Evolutionary conservation across 306 rosid species (phyloP).

Genomic region (Lathyrus tuberosus): DNA sequence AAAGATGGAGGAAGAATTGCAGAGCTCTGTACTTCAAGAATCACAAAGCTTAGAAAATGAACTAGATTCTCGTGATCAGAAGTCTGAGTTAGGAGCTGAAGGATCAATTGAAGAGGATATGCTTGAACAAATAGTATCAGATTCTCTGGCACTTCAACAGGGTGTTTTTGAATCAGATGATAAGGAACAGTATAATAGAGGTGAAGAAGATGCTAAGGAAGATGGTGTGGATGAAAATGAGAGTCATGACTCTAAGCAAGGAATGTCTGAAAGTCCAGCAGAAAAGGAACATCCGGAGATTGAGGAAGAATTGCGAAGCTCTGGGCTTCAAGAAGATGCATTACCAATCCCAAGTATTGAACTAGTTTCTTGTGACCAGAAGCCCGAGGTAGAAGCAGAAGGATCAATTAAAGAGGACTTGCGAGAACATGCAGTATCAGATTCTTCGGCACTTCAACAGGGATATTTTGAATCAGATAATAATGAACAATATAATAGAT

Average conservation of each 20-base stretch:
- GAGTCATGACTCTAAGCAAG: neutral
- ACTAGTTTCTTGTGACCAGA: constrained; percentile 40
- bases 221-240: neutral
- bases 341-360: constrained; percentile 37
- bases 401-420: constrained; percentile 10
- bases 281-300: constrained; percentile 28
- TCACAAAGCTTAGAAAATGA: constrained; percentile 36
- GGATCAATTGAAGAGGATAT: constrained; percentile 18
- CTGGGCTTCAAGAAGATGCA: constrained; percentile 13
- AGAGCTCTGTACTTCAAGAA: constrained; percentile 32
- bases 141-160: neutral
- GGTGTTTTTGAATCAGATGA: constrained; percentile 4
- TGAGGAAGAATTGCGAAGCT: constrained; percentile 41
- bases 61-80: constrained; percentile 41
- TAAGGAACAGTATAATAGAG: neutral
- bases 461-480: neutral
- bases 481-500: neutral
- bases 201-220: constrained; percentile 6
- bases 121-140: constrained; percentile 11
- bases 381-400: constrained; percentile 35
- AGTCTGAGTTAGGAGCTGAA: constrained; percentile 35
- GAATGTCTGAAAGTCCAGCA: neutral
- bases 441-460: neutral
- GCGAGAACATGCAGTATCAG: neutral
- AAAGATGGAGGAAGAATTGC: constrained; percentile 39